Percentiles rank a stretch among this genome's conserved stretches.
These are phyloP conservation scores for Aspergillus amoenus DNA, from an alignment of 2,329 filamentous ascomycete species.

Conservation along the genomic window DNA sequence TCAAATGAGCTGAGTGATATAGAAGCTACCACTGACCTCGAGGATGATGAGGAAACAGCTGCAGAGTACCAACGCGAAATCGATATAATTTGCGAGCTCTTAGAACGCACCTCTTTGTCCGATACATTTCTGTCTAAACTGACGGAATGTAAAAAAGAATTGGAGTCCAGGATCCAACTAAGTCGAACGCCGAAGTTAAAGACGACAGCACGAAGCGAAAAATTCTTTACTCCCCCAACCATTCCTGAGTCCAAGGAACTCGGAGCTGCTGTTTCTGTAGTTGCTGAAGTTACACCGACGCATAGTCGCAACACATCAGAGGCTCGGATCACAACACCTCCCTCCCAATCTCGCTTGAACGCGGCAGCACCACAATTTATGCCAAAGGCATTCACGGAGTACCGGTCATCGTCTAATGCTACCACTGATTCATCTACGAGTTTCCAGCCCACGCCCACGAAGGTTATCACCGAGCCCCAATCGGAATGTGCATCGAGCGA, in stretches of 20 bases:
- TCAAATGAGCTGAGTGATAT: not conserved
- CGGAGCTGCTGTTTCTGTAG: not conserved
- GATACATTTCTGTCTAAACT: slow-evolving; percentile 11
- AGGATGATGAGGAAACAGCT: not conserved
- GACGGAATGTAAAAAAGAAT: slow-evolving; percentile 17
- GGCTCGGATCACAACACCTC: not conserved
- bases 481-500: not conserved
- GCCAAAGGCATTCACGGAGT: not conserved
- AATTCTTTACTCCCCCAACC: not conserved
- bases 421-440: not conserved
- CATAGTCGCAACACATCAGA: not conserved
- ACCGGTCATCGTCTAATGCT: not conserved
- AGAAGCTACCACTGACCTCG: not conserved
- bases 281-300: not conserved
- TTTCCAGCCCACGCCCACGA: not conserved
- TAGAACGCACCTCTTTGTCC: slow-evolving; percentile 15
- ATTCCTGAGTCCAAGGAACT: not conserved
- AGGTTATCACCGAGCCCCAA: not conserved
- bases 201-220: not conserved
- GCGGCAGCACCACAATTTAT: slow-evolving; percentile 4
- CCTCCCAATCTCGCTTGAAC: slow-evolving; percentile 2
- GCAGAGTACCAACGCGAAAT: slow-evolving; percentile 16
- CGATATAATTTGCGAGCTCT: slow-evolving; percentile 21
- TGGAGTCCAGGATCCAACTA: slow-evolving; percentile 14
- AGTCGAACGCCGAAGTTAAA: not conserved